phyloP scores from a whole-genome alignment of 2,329 filamentous ascomycete genomes.

The Paramyrothecium roridum region DNA sequence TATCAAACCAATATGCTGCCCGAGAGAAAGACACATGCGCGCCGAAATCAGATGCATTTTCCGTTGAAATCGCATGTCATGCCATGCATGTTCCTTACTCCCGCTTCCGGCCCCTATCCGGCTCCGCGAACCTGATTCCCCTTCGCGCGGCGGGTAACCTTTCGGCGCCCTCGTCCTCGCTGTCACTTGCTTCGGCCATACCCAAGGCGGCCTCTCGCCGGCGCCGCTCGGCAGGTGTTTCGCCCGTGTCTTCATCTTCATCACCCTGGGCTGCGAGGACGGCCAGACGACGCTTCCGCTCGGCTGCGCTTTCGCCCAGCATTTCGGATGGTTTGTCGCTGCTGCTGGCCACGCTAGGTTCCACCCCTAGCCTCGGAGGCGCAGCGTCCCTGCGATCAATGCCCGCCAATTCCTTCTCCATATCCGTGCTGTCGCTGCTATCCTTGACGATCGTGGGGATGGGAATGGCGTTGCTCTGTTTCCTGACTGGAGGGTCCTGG shows the following conservation, averaged over 20 bases:
- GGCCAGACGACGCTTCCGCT: slow-evolving; percentile 62
- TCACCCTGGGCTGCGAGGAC: slow-evolving; percentile 43
- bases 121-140: slow-evolving; percentile 61
- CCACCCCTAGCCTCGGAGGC: slow-evolving; percentile 1
- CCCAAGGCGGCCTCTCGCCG: slow-evolving; percentile 73
- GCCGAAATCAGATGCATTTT: neutral
- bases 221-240: slow-evolving; percentile 73
- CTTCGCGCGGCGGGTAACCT: slow-evolving; percentile 49
- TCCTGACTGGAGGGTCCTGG: slow-evolving; percentile 24
- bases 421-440: neutral
- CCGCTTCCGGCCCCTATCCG: slow-evolving; percentile 13
- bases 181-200: slow-evolving; percentile 48
- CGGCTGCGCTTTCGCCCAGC: slow-evolving; percentile 63
- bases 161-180: slow-evolving; percentile 49
- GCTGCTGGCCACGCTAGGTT: neutral
- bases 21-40: neutral
- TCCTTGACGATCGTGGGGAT: slow-evolving; percentile 17
- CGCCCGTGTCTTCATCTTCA: slow-evolving; percentile 40
- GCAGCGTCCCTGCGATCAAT: slow-evolving; percentile 7
- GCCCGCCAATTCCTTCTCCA: neutral
- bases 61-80: neutral
- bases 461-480: slow-evolving; percentile 5
- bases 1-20: neutral
- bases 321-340: slow-evolving; percentile 14
- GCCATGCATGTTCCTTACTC: slow-evolving; percentile 2